Evolutionary conservation across 2,329 filamentous ascomycete species (phyloP).

Genomic region (Exophiala phaeomuriformis): DNA sequence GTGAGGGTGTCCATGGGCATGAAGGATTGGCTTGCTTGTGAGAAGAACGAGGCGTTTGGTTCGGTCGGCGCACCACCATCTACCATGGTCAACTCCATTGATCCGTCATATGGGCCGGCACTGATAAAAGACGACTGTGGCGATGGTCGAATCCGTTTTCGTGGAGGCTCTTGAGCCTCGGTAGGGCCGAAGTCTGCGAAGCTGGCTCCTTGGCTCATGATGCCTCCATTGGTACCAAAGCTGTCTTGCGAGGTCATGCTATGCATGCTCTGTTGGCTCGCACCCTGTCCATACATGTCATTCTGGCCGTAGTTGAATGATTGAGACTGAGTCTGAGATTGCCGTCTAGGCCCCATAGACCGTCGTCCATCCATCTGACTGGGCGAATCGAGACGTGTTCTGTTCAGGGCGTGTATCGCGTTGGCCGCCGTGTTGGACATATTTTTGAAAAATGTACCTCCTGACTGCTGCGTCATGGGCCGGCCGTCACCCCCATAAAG

Average conservation of each 20-base stretch:
- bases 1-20: conserved; percentile 15
- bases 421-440: conserved; percentile 90
- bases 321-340: conserved; percentile 61
- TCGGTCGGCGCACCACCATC: conserved; percentile 38
- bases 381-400: conserved; percentile 86
- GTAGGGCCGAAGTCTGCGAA: conserved; percentile 25
- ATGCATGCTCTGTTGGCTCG: conserved; percentile 71
- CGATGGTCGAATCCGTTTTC: conserved; percentile 28
- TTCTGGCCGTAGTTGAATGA: conserved; percentile 55
- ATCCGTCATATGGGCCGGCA: conserved; percentile 29
- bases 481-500: conserved; percentile 77
- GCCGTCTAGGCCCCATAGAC: conserved; percentile 62
- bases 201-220: conserved; percentile 47
- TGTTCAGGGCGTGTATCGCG: conserved; percentile 92
- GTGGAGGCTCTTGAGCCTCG: conserved; percentile 26
- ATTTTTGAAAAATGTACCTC: conserved; percentile 93
- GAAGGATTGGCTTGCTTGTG: conserved; percentile 30
- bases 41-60: conserved; percentile 42
- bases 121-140: conserved; percentile 37
- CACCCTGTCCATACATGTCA: conserved; percentile 56
- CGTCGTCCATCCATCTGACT: conserved; percentile 58
- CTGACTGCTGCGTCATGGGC: conserved; percentile 52
- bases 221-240: conserved; percentile 52
- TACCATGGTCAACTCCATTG: conserved; percentile 18
- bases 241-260: conserved; percentile 68